Base-by-base conservation (phyloP, 257 asterid species). In the Eustoma russellianum region DNA sequence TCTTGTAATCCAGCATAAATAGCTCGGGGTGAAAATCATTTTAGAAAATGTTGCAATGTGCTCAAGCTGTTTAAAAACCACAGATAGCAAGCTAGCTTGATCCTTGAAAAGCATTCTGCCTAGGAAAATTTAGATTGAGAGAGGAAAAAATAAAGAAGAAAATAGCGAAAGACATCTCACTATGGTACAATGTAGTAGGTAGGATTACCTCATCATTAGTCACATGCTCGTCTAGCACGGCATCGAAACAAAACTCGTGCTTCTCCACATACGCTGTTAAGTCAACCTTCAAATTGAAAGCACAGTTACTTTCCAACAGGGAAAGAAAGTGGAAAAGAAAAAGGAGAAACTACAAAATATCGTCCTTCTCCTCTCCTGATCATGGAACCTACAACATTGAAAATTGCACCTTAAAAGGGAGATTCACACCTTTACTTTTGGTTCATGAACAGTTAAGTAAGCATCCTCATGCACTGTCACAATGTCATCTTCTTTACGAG, bases 231-330 rank as follows among this genome's bases (percentile, higher is more conserved):
- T 91, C 88, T 33, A 91, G 84, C 66, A 91, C 98, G 17, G 95
- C 97, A 76, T 91, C 97, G 71, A 91, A 87, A 75, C 91, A 79
- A 75, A 88, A 92, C 76, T 83, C 98, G 18, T 92, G 98, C 72
- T 79, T 92, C 79, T 92, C 98, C 67, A 85, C 93, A 53, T 91
- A 91, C 50, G 97, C 97, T 56, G 98, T 91, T 85, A 91, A 79
- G 73, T 91, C 98, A 66, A 91, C 97, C 98, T 91, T n/a, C n/a
- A n/a, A 53, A 69, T 33, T 17, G 63, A 48, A 55, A 61, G 30
- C 70, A 62, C 69, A 48, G 48, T 70, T 53, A 83, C 73, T 66
- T 60, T 60, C 58, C 41, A 35, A 56, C 62, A 48, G 14, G 41
- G 49, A 57, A 50, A 47, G 24, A 16, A 2, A 46, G 35, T 16